phyloP scores from a whole-genome alignment of 2,329 filamentous ascomycete species.

The Cladobotryum protrusum region DNA sequence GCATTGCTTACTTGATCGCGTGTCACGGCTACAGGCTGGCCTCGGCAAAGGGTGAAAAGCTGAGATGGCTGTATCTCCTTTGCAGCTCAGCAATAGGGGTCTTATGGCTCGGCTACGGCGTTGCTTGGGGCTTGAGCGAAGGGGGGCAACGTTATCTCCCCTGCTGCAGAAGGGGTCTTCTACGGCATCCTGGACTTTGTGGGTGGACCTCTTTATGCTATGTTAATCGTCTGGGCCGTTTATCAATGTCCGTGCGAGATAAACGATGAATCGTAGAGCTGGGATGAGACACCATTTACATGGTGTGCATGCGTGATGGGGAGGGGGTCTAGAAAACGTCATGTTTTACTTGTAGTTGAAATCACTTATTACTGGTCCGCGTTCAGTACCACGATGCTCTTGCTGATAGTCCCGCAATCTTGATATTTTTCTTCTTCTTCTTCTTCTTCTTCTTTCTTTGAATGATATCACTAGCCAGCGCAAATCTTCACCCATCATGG shows the following conservation, averaged over 20 bases:
- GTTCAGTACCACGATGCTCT: too few species aligned
- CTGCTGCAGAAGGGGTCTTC: slow-evolving; percentile 61
- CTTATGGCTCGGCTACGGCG: slow-evolving; percentile 50
- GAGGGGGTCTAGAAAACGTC: background rate
- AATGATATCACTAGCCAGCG: background rate
- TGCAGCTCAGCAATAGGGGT: slow-evolving; percentile 14
- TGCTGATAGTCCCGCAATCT: too few species aligned
- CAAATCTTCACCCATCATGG: background rate
- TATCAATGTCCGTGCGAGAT: background rate
- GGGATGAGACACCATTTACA: too few species aligned
- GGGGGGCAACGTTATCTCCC: slow-evolving; percentile 48
- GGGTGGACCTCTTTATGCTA: slow-evolving; percentile 58
- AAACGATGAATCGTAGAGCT: background rate
- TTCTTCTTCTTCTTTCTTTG: background rate
- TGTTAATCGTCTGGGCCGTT: slow-evolving; percentile 25
- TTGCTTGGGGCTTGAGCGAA: slow-evolving; percentile 47
- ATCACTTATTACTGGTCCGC: too few species aligned
- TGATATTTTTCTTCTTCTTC: too few species aligned
- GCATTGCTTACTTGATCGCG: slow-evolving; percentile 23
- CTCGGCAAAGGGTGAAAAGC: slow-evolving; percentile 43
- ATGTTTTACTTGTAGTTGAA: background rate
- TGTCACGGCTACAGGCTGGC: slow-evolving; percentile 43
- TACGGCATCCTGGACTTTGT: slow-evolving; percentile 62
- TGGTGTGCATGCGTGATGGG: too few species aligned
- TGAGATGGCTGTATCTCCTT: slow-evolving; percentile 45